Conservation (phyloP, 2,329 filamentous ascomycete genomes). For the Colletotrichum gloeosporioides region DNA sequence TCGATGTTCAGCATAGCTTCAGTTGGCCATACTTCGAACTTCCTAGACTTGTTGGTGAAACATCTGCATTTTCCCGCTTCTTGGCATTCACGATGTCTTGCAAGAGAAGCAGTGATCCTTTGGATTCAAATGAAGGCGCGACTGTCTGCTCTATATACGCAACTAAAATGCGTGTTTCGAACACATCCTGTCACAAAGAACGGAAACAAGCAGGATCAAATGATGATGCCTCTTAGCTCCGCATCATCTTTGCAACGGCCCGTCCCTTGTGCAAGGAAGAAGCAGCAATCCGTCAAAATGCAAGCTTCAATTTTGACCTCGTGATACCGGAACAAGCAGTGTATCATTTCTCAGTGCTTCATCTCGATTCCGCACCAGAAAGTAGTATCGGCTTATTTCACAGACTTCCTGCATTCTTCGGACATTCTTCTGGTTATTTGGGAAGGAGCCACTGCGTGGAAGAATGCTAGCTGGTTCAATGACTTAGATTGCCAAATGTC, state of each 20-base stretch:
- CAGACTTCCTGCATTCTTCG: background rate
- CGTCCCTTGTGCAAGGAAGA: background rate
- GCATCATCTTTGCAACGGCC: background rate
- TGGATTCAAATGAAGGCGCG: background rate
- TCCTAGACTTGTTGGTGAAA: background rate
- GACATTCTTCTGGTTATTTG: background rate
- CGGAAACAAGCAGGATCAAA: background rate
- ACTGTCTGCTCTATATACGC: background rate
- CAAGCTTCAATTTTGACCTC: background rate
- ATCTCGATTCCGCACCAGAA: background rate
- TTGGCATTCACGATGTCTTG: background rate
- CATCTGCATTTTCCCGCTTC: background rate
- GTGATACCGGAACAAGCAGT: background rate
- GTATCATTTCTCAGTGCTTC: background rate
- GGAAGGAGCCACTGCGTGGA: background rate
- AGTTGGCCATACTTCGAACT: background rate
- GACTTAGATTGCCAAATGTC: background rate
- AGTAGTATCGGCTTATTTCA: background rate
- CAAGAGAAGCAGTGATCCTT: background rate
- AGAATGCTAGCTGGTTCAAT: background rate
- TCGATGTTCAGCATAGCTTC: background rate
- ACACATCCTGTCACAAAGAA: background rate
- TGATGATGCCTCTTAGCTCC: background rate
- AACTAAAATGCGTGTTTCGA: background rate
- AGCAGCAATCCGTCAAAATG: background rate